Base-by-base conservation (phyloP, 2,329 filamentous ascomycete species). In the Exophiala phaeomuriformis region DNA sequence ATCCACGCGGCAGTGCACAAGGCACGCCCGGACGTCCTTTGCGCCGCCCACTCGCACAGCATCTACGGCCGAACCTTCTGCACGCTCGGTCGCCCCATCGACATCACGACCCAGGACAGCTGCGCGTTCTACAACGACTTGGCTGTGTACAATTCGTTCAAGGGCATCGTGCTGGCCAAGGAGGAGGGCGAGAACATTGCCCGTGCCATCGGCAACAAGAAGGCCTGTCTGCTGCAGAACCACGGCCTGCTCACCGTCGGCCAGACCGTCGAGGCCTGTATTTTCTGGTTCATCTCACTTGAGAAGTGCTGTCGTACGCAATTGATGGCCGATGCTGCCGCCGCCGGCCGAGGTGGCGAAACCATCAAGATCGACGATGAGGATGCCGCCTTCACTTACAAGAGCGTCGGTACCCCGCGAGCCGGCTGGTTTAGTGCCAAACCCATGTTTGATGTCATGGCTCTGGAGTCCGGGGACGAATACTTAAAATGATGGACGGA, bases 341-440 rank as follows among this genome's bases (percentile, higher is more conserved):
- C 71, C 1, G 65, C 63, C 27, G 84, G 84, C 0, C 72, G 81
- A 2, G 85, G 85, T 1, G 76, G 77, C 1, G 69, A 77, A 65
- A 86, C 84, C 0, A 71, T 86, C 31, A 83, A 84, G 67, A 84
- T 90, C 61, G 72, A 76, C 5, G 79, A 85, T 1, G 80, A 82
- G 48, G 85, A 90, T 65, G 85, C 86, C 1, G 71, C 66, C 10
- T 86, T 79, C 63, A 89, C 86, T 0, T 82, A 80, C 63, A 80
- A 84, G 68, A 76, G 79, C 0, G 73, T 88, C 2, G 86, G 86
- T 0, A 78, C 73, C 0, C 74, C 78, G 10, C 64, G 67, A 33
- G 82, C 80, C 0, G 85, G 85, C 0, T 88, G 79, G 75, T 90
- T 89, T 65, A 82, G 77, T 62, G 85, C 82, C 4, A 83, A 83